Evolutionary conservation across 495 filamentous ascomycete genomes (phyloP).

Genomic region (Talaromyces borbonicus): DNA sequence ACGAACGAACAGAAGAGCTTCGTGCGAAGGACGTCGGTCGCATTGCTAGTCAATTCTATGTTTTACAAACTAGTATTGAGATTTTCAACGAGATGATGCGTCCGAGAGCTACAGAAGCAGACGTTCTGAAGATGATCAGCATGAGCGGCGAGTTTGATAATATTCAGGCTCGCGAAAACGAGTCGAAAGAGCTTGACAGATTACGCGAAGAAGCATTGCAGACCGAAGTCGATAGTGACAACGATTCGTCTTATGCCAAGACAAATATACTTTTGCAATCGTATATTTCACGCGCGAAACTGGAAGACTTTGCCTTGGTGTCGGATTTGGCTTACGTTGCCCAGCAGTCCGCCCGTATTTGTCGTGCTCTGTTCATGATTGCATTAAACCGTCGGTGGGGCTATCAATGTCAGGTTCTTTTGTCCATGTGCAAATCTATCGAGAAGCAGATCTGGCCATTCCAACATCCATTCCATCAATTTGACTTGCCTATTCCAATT

Average conservation of each 20-base stretch:
- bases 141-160: conserved; percentile 97
- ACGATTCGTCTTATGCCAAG: conserved; percentile 74
- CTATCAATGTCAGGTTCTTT: conserved; percentile 78
- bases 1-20: conserved; percentile 83
- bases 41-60: conserved; percentile 96
- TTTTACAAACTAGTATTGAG: conserved; percentile 83
- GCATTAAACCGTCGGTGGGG: conserved; percentile 92
- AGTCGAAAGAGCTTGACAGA: conserved; percentile 64
- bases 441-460: conserved; percentile 92
- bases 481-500: conserved; percentile 77
- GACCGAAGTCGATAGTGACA: conserved; percentile 64
- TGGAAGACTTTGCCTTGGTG: conserved; percentile 86
- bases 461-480: conserved; percentile 91
- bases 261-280: conserved; percentile 93
- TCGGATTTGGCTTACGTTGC: conserved; percentile 92
- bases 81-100: conserved; percentile 93
- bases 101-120: conserved; percentile 69
- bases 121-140: conserved; percentile 89
- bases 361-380: conserved; percentile 93
- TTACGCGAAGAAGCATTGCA: conserved; percentile 55
- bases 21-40: conserved; percentile 87
- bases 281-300: conserved; percentile 78
- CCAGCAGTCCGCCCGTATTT: conserved; percentile 91
- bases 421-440: conserved; percentile 90
- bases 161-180: conserved; percentile 81